Conservation (phyloP, 2,329 filamentous ascomycete genomes). For the Arthrinium phaeospermum region DNA sequence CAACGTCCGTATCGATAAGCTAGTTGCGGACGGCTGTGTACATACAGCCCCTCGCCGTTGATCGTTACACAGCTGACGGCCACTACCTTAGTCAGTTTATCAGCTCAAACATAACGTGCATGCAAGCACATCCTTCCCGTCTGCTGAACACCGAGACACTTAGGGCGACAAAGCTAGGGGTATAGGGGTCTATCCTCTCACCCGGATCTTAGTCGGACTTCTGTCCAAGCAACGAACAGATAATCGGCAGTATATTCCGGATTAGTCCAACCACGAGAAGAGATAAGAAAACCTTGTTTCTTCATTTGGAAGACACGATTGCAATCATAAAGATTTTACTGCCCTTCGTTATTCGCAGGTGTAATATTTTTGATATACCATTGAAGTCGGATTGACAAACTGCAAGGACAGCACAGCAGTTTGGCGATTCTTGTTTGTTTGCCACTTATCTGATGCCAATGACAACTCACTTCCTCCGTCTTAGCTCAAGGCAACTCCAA, state of each 20-base stretch:
- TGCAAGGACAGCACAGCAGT: background rate
- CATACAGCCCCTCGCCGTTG: background rate
- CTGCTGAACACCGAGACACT: background rate
- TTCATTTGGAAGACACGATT: background rate
- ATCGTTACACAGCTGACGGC: background rate
- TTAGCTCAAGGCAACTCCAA: background rate
- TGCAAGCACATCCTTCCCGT: background rate
- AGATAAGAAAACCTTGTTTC: background rate
- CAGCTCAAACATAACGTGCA: background rate
- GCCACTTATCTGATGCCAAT: background rate
- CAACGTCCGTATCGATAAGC: conserved; percentile 6
- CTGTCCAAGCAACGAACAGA: background rate
- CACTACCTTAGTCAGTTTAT: background rate
- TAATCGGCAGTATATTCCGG: background rate
- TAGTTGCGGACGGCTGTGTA: background rate
- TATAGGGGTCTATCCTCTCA: background rate
- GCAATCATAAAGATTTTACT: background rate
- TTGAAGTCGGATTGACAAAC: background rate
- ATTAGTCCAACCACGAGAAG: background rate
- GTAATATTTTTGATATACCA: background rate
- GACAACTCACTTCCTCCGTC: background rate
- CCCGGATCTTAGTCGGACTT: background rate
- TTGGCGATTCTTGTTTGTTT: background rate
- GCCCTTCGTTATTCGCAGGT: background rate
- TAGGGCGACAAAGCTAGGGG: background rate